phyloP scores from a whole-genome alignment of 1,284 basidiomycete genomes.

The Stygiomarasmius scandens region DNA sequence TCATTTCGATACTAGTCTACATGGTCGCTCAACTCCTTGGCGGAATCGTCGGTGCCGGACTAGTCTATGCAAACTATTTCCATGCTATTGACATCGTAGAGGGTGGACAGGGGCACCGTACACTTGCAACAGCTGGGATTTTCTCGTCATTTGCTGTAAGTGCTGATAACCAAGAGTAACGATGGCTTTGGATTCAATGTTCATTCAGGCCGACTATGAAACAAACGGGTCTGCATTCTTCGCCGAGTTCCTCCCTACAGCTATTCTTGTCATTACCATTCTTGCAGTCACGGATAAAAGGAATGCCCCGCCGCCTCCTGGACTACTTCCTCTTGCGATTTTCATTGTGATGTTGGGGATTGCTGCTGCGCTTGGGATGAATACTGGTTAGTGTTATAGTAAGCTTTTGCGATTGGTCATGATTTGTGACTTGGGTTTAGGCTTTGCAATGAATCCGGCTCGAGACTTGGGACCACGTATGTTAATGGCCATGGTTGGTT shows the following conservation, averaged over 20 bases:
- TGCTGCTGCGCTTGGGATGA: conserved; percentile 38
- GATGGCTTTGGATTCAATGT: no score
- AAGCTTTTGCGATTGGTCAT: neutral
- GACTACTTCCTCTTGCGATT: conserved; percentile 40
- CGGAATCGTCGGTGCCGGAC: conserved; percentile 63
- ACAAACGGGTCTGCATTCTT: conserved; percentile 33
- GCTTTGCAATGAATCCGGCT: conserved; percentile 57
- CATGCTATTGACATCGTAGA: conserved; percentile 75
- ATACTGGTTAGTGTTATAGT: conserved; percentile 30
- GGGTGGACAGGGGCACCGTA: conserved; percentile 61
- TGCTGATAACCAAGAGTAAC: neutral
- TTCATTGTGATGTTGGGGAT: conserved; percentile 42
- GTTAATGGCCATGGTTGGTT: conserved; percentile 52
- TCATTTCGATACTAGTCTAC: neutral
- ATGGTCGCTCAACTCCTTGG: conserved; percentile 45
- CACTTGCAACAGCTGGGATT: conserved; percentile 68
- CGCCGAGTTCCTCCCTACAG: conserved; percentile 39
- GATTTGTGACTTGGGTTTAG: conserved; percentile 21
- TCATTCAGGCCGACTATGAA: conserved; percentile 27
- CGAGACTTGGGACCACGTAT: conserved; percentile 60
- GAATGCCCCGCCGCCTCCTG: conserved; percentile 37
- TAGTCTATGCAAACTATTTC: conserved; percentile 78
- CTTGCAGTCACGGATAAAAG: conserved; percentile 34
- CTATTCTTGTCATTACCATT: conserved; percentile 35
- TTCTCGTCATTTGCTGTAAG: conserved; percentile 76